Evolutionary conservation across 78 protist species (phyloP).

Genomic region (Dictyostelium discoideum): DNA sequence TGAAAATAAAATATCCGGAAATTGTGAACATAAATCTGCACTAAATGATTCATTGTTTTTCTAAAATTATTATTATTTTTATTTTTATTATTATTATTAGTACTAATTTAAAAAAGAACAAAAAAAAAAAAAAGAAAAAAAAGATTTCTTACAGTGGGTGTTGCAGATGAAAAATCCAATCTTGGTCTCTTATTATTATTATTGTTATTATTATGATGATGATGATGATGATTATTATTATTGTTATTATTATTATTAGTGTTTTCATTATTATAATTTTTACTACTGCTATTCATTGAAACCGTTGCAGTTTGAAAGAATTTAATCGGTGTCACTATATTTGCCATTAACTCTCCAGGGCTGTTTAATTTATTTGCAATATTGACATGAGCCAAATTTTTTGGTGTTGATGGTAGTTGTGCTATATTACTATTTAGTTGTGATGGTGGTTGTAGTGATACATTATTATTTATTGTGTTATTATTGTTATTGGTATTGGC

Average conservation of each 20-base stretch:
- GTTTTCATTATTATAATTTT: neutral
- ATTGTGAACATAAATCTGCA: neutral
- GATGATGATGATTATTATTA: no score
- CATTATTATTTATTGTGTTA: neutral
- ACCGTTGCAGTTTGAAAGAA: neutral
- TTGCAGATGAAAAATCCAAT: conserved; percentile 26
- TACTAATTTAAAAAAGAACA: neutral
- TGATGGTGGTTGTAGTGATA: neutral
- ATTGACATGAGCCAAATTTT: neutral
- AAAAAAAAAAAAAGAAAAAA: neutral
- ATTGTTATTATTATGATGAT: neutral
- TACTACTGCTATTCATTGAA: neutral
- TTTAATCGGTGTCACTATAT: conserved; percentile 58
- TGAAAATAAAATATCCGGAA: conserved; percentile 17
- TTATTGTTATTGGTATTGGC: no score
- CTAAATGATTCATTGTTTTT: conserved; percentile 10
- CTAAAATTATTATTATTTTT: neutral
- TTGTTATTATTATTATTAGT: neutral
- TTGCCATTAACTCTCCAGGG: neutral
- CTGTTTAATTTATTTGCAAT: neutral
- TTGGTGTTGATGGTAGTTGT: conserved; percentile 30
- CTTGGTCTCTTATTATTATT: conserved; percentile 23
- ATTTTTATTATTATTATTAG: neutral
- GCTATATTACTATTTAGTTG: neutral
- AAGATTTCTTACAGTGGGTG: neutral